Conservation (phyloP, 345 rosid genomes). For the Eucalyptus erythrocorys region DNA sequence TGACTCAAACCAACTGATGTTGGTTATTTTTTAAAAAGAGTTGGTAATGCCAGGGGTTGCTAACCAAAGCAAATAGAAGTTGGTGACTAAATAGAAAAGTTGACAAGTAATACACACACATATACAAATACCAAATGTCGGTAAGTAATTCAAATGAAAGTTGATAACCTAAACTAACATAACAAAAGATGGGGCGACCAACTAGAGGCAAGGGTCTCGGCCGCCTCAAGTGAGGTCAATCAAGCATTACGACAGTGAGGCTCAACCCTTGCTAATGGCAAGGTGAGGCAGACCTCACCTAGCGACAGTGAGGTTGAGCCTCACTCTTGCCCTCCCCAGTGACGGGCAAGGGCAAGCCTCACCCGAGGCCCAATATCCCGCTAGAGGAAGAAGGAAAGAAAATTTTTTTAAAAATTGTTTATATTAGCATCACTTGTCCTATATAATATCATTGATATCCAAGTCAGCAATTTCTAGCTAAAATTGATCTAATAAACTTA, state of each 20-base stretch:
- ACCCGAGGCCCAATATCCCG: rapidly evolving
- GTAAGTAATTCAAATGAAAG: neutral
- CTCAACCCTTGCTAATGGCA: too few relatives aligned
- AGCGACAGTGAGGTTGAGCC: too few relatives aligned
- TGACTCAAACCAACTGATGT: neutral
- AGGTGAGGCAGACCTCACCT: too few relatives aligned
- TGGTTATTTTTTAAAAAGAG: neutral
- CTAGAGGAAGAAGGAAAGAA: too few relatives aligned
- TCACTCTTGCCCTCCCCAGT: too few relatives aligned
- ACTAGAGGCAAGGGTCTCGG: rapidly evolving
- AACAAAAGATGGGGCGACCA: neutral
- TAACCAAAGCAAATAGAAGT: neutral
- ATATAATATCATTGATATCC: too few relatives aligned
- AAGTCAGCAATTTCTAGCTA: too few relatives aligned
- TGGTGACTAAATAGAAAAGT: neutral
- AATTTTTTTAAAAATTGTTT: rapidly evolving
- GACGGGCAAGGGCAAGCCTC: rapidly evolving
- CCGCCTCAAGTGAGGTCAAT: too few relatives aligned
- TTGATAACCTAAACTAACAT: neutral
- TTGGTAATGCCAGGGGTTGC: neutral
- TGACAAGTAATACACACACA: neutral
- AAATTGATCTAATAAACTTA: too few relatives aligned
- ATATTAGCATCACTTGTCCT: rapidly evolving
- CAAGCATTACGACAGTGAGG: rapidly evolving
- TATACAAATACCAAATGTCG: neutral